Conservation (phyloP, 139 green algal species). For the Micractinium sp. region DNA sequence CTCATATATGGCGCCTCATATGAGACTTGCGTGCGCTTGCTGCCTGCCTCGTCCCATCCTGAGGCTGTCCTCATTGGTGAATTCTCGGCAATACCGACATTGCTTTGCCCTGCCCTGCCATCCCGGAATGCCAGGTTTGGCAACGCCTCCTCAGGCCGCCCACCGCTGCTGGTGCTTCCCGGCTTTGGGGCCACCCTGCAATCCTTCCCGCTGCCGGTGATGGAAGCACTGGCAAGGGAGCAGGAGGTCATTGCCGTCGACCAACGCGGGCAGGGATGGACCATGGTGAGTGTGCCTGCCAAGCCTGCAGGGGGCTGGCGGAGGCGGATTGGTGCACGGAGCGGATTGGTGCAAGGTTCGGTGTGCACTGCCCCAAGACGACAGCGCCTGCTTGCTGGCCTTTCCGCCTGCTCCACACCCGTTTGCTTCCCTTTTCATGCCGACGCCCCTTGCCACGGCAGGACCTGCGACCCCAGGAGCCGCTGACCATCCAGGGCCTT, state of each 20-base stretch:
- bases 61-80: too few species aligned
- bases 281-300: not conserved
- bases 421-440: too few species aligned
- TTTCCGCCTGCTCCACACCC: too few species aligned
- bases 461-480: not conserved
- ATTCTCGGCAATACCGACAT: too few species aligned
- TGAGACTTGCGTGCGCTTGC: too few species aligned
- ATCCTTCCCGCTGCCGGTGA: not conserved
- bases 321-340: too few species aligned
- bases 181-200: not conserved
- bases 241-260: not conserved
- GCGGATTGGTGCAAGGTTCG: too few species aligned
- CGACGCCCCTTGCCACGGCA: not conserved
- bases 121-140: not conserved
- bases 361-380: too few species aligned
- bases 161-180: not conserved
- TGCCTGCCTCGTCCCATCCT: too few species aligned
- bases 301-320: too few species aligned
- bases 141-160: not conserved
- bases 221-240: not conserved
- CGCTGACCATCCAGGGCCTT: not conserved
- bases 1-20: too few species aligned
- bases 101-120: not conserved
- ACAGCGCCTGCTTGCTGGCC: too few species aligned
- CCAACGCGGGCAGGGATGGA: not conserved